A percentile compares a stretch with the other conserved stretches of the same genome.
phyloP scores from a whole-genome alignment of 768 basidiomycete genomes.

The Mycena indigotica region DNA sequence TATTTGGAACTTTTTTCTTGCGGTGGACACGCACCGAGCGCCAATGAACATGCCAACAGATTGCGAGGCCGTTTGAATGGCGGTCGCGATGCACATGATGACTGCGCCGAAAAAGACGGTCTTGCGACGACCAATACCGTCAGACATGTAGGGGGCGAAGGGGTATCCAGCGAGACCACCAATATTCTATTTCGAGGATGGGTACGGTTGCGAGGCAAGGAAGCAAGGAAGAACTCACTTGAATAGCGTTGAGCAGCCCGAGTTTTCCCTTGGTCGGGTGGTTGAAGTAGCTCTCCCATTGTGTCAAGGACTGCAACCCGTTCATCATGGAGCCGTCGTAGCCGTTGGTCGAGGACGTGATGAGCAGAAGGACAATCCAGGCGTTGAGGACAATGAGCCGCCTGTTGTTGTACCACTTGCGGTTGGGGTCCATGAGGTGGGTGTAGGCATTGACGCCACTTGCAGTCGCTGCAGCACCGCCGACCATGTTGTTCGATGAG shows the following conservation, averaged over 20 bases:
- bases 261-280: slow-evolving; percentile 59
- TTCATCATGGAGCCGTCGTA: slow-evolving; percentile 84
- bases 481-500: slow-evolving; percentile 52
- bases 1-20: not conserved
- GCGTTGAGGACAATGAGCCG: slow-evolving; percentile 67
- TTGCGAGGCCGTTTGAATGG: slow-evolving; percentile 70
- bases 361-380: slow-evolving; percentile 74
- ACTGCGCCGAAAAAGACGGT: slow-evolving; percentile 68
- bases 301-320: slow-evolving; percentile 66
- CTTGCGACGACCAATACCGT: slow-evolving; percentile 67
- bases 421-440: slow-evolving; percentile 63
- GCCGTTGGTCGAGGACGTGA: slow-evolving; percentile 76
- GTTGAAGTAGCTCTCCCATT: slow-evolving; percentile 66
- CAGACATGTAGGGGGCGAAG: slow-evolving; percentile 71
- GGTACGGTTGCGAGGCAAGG: not conserved
- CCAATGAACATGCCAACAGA: slow-evolving; percentile 80
- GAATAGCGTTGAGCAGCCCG: slow-evolving; percentile 74
- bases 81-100: slow-evolving; percentile 72
- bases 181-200: slow-evolving; percentile 55
- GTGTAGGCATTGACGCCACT: slow-evolving; percentile 41
- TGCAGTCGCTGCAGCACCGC: slow-evolving; percentile 45
- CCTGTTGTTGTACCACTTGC: slow-evolving; percentile 79
- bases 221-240: slow-evolving; percentile 43
- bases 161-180: slow-evolving; percentile 69
- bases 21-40: slow-evolving; percentile 51